A percentile compares a stretch with the other conserved stretches of the same genome.
Evolutionary conservation across 257 asterid species (phyloP).

Genomic region (Phtheirospermum japonicum): DNA sequence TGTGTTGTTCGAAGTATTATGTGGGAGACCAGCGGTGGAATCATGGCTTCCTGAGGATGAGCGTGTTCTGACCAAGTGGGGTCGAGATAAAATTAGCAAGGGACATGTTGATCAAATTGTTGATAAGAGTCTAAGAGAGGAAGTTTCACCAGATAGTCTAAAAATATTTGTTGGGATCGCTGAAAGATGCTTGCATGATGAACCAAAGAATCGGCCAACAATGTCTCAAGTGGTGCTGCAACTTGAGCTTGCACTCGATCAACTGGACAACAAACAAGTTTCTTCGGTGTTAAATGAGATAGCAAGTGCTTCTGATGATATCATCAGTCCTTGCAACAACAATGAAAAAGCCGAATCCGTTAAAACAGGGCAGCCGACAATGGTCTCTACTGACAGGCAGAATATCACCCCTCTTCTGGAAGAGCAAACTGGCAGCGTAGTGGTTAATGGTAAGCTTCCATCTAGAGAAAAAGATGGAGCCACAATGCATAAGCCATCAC

Average conservation of each 20-base stretch:
- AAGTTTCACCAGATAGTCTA: conserved; percentile 27
- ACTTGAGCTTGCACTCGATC: conserved; percentile 39
- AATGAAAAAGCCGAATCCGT: not conserved
- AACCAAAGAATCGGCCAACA: conserved; percentile 46
- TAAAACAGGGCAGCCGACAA: not conserved
- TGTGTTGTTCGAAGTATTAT: conserved; percentile 50
- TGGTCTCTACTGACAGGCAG: not conserved
- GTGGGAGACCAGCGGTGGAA: conserved; percentile 48
- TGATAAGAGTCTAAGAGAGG: conserved; percentile 33
- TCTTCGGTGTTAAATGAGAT: not conserved
- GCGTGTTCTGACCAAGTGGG: conserved; percentile 40
- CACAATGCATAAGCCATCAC: not conserved
- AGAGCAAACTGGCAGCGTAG: conserved; percentile 5
- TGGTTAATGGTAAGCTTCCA: conserved; percentile 3
- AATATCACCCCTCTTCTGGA: not conserved
- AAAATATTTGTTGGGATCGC: conserved; percentile 16
- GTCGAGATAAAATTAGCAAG: conserved; percentile 34
- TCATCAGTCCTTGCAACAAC: too few relatives aligned
- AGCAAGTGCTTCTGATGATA: conserved; percentile 3
- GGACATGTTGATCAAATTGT: conserved; percentile 40
- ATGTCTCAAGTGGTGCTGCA: conserved; percentile 43
- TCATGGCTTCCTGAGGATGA: conserved; percentile 33
- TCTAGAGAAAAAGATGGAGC: conserved; percentile 13
- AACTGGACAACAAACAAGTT: conserved; percentile 28
- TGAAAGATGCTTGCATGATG: conserved; percentile 24